These are phyloP conservation scores for Choiromyces venosus DNA, from an alignment of 495 filamentous ascomycete genomes.

Conservation along the genomic window DNA sequence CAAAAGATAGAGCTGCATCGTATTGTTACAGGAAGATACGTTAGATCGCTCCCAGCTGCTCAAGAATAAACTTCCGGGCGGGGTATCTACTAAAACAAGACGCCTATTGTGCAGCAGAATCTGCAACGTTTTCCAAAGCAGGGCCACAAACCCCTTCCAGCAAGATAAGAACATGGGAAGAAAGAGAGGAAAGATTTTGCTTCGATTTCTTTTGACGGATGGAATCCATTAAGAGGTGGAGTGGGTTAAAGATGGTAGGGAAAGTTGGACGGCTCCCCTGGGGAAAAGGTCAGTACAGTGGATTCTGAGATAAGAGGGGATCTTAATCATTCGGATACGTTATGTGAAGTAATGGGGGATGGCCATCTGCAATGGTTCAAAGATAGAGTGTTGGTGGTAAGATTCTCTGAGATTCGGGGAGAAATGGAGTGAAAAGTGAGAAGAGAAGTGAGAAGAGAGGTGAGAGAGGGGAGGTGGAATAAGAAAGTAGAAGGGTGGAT, in stretches of 20 bases:
- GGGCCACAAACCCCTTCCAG: not conserved
- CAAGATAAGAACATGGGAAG: not conserved
- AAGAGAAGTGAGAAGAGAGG: not conserved
- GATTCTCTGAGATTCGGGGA: not conserved
- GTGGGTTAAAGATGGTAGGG: not conserved
- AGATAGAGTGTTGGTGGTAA: not conserved
- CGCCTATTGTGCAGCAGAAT: not conserved
- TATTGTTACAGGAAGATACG: not conserved
- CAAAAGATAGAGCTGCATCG: not conserved
- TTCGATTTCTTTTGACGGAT: not conserved
- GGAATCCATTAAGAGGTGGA: not conserved
- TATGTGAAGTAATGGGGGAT: not conserved
- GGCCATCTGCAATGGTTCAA: not conserved
- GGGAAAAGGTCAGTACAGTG: not conserved
- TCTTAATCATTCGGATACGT: not conserved
- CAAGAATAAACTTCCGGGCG: not conserved
- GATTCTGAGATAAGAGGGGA: not conserved
- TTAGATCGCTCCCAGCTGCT: not conserved
- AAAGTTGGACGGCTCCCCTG: not conserved
- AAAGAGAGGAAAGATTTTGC: not conserved
- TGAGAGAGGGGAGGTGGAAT: not conserved
- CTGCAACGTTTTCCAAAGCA: not conserved
- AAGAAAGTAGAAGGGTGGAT: not conserved
- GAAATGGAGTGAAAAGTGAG: not conserved
- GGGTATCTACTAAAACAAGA: not conserved